These are phyloP conservation scores for Penicillium macrosclerotiorum DNA, from an alignment of 495 filamentous ascomycete species.

Conservation along the genomic window DNA sequence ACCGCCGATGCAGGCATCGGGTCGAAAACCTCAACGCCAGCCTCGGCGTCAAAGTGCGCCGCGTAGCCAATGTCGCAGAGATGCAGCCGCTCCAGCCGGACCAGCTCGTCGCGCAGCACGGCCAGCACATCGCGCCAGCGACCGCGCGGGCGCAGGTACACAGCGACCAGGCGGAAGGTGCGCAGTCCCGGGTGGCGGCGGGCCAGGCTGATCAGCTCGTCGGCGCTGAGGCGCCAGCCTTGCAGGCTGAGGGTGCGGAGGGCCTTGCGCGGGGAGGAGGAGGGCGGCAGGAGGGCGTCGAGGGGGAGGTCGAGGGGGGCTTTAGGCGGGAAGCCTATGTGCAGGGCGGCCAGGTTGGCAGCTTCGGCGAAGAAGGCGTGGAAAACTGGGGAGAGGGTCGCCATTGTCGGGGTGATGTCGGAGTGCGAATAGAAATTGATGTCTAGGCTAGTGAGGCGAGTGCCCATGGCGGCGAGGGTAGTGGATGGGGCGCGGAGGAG, in stretches of 20 bases:
- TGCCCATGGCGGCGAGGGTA: slow-evolving; percentile 51
- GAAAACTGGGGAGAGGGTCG: slow-evolving; percentile 53
- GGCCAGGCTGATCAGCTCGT: slow-evolving; percentile 58
- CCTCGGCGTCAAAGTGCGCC: slow-evolving; percentile 47
- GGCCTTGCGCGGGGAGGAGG: slow-evolving; percentile 57
- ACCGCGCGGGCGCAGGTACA: slow-evolving; percentile 57
- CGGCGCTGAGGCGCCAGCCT: slow-evolving; percentile 57
- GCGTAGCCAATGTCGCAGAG: slow-evolving; percentile 62
- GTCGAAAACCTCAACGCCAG: slow-evolving; percentile 24
- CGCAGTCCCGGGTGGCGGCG: slow-evolving; percentile 56
- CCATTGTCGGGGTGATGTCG: slow-evolving; percentile 55
- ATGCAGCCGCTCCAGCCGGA: slow-evolving; percentile 57
- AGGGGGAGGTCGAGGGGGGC: slow-evolving; percentile 55
- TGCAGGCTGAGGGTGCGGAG: slow-evolving; percentile 64
- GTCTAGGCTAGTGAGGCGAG: slow-evolving; percentile 57
- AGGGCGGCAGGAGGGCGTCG: slow-evolving; percentile 60
- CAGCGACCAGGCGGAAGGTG: slow-evolving; percentile 55
- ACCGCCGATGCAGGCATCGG: slow-evolving; percentile 9
- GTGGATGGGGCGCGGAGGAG: slow-evolving; percentile 46
- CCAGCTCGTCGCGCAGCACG: slow-evolving; percentile 57
- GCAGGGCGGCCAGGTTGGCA: slow-evolving; percentile 59
- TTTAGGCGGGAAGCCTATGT: slow-evolving; percentile 62
- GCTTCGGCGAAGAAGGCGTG: slow-evolving; percentile 57
- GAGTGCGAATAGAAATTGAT: slow-evolving; percentile 56
- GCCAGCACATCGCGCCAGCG: slow-evolving; percentile 61